Evolutionary conservation across 768 basidiomycete species (phyloP), one percentile per base, ranked within the genome.

Genomic region (Mycena venus): DNA sequence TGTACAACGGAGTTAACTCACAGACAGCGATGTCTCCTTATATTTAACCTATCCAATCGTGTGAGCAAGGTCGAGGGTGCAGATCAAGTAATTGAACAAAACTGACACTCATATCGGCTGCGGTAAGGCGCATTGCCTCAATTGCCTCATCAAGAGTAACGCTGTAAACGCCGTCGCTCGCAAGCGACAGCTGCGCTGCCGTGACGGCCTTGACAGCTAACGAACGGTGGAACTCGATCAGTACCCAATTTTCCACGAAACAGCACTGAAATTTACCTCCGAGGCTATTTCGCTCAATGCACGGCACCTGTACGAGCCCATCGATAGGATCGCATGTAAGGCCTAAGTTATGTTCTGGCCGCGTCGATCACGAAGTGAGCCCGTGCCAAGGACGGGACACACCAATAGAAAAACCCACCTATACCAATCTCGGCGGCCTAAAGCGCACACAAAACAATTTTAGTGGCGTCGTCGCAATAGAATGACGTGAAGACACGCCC

Each of bases 61-160:
- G 38, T 62, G 38, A 70, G 58, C 14, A 5, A 32, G 25, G 31
- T 17, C 23, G 40, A 36, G 19, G 25, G 12, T 0, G 17, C 32
- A 36, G 21, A 32, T 40, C 7, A 17, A n/a, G n/a, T n/a, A n/a
- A n/a, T n/a, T n/a, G n/a, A n/a, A 11, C 23, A 38, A 23, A 55
- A 72, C 75, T 42, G 2, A 94, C 90, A 74, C 95, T 96, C 96
- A 98, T 98, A 82, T 97, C 95, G n/a, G 90, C 88, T 31, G 97
- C 97, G 8, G 96, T 98, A 59, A 98, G 81, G 27, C 95, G 88
- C 96, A 98, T 98, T 5, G 97, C 96, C 82, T 96, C 95, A 68
- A 99, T 98, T 2, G 97, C 97, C 82, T 98, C 96, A 80, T 99
- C 97, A 23, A 99, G 87, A 0, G 93, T 94, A 40, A 97, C 96